Percentiles rank a stretch among this genome's conserved stretches.
Conservation (phyloP, 2,329 filamentous ascomycete species). For the Scytalidium sp. region DNA sequence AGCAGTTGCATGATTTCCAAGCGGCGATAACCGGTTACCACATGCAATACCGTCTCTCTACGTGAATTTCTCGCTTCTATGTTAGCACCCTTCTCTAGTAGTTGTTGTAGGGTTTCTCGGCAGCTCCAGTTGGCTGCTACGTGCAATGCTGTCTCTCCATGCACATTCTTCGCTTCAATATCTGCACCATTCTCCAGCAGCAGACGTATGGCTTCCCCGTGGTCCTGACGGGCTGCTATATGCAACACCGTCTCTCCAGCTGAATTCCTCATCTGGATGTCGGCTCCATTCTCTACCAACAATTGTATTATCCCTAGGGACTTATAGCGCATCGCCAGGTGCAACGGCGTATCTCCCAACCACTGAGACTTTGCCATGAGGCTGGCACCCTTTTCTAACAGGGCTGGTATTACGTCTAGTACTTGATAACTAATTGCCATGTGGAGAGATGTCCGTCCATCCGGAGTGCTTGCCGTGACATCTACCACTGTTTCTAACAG, state of each 20-base stretch:
- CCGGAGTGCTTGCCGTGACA: neutral
- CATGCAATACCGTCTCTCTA: constrained; percentile 13
- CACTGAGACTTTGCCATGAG: neutral
- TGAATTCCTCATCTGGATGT: constrained; percentile 10
- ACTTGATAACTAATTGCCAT: neutral
- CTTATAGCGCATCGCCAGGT: neutral
- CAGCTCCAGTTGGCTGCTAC: constrained; percentile 1
- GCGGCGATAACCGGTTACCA: constrained; percentile 9
- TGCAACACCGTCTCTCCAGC: constrained; percentile 11
- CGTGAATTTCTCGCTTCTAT: constrained; percentile 4
- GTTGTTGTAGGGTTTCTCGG: constrained; percentile 18
- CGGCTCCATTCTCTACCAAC: constrained; percentile 9
- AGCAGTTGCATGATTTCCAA: constrained; percentile 13
- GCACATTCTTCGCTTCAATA: constrained; percentile 22
- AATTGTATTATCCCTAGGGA: neutral
- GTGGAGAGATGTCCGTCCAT: neutral
- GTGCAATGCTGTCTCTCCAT: neutral
- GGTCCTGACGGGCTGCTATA: constrained; percentile 2
- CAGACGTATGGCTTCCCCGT: constrained; percentile 1
- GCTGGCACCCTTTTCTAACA: neutral
- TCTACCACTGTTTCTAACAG: neutral
- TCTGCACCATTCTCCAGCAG: constrained; percentile 6
- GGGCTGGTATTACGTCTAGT: neutral
- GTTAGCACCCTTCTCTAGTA: neutral
- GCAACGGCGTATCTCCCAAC: neutral